Base-by-base conservation (phyloP, 768 basidiomycete species). In the Heimioporus sp. region DNA sequence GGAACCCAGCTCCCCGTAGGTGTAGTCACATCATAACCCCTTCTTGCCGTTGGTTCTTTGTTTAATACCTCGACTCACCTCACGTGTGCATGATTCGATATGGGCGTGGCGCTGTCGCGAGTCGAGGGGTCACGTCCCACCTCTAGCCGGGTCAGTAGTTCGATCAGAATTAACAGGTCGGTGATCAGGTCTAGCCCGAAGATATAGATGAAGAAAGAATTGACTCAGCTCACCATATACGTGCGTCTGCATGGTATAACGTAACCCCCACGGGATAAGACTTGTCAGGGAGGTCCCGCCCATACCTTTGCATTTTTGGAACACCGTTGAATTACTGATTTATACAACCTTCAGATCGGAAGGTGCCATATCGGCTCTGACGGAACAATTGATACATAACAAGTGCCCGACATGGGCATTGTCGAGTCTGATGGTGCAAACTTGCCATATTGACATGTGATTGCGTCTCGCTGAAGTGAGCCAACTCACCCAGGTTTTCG, bases 361-460 rank as follows among this genome's bases (percentile, higher is more conserved):
- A 43, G 19, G 41, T 15, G 28, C 35, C 30, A 21, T n/a, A 44
- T 30, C 21, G 13, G 45, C 37, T 38, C 36, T 43, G 12, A 37
- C 15, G 9, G 38, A 28, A 42, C 34, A 19, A 30, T 41, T 34
- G 53, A 54, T 52, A 17, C 10, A 20, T 34, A 36, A 42, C 24
- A 20, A 16, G 37, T 53, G 41, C 24, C 49, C 41, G 51, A 46
- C 43, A 42, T 31, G 24, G 20, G 12, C 11, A 49, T 51, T 28
- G 21, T 32, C 20, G n/a, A 17, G 45, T 49, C 37, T 49, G 28
- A 31, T 60, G 62, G 49, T 58, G 49, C 48, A 43, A 35, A 40
- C 30, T 36, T 17, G 10, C 19, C 52, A 17, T 43, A 52, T 53
- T 44, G 43, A 31, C n/a, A 10, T 53, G 53, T 15, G 45, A 41